These are phyloP conservation scores for Stipa capillata DNA, from an alignment of 176 grass and related monocot genomes.

Conservation along the genomic window DNA sequence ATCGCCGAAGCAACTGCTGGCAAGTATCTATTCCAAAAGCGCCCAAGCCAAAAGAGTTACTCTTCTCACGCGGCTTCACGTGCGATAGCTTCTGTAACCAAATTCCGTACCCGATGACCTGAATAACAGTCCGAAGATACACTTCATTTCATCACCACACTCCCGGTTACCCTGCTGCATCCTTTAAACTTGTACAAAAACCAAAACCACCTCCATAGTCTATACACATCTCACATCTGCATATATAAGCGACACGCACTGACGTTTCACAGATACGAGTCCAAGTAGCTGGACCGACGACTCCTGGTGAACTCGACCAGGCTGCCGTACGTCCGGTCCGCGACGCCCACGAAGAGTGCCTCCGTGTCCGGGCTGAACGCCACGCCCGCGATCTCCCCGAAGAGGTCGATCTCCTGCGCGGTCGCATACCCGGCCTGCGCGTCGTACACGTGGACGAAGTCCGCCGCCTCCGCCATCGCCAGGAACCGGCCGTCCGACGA, in stretches of 20 bases:
- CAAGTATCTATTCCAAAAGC: not conserved
- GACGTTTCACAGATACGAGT: slow-evolving; percentile 23
- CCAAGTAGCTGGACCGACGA: slow-evolving; percentile 21
- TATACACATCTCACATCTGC: too few species aligned
- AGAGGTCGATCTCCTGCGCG: slow-evolving; percentile 61
- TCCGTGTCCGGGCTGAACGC: slow-evolving; percentile 51
- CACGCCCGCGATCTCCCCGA: slow-evolving; percentile 61
- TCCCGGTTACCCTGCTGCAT: too few species aligned
- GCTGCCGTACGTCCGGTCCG: slow-evolving; percentile 58
- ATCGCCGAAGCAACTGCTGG: too few species aligned
- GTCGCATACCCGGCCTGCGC: not conserved
- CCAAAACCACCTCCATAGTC: too few species aligned
- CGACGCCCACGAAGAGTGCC: slow-evolving; percentile 52
- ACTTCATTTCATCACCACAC: not conserved
- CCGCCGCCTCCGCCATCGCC: slow-evolving; percentile 54
- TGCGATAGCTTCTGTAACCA: not conserved
- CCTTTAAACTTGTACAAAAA: too few species aligned
- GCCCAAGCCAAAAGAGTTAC: not conserved
- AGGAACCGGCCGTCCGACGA: slow-evolving; percentile 60
- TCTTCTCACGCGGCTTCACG: not conserved
- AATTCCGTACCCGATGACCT: not conserved
- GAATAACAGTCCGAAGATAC: not conserved
- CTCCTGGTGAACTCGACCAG: slow-evolving; percentile 60
- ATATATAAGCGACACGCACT: not conserved
- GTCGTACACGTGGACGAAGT: slow-evolving; percentile 72